Evolutionary conservation across 2,329 filamentous ascomycete species (phyloP).

Genomic region (Trichoderma arundinaceum): DNA sequence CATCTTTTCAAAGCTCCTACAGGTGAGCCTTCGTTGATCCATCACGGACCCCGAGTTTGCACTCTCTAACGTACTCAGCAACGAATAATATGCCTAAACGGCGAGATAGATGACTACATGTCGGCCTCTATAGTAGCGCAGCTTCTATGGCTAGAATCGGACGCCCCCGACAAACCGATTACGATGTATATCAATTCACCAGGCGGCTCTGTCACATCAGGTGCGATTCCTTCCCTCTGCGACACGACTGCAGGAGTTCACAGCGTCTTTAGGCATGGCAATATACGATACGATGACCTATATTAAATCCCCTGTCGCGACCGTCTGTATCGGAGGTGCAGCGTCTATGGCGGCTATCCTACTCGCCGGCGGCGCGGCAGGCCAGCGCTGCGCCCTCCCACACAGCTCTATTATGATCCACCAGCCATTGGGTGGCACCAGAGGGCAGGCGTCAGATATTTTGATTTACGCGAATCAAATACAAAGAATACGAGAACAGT

Average conservation of each 20-base stretch:
- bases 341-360: conserved; percentile 94
- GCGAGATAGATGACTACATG: conserved; percentile 85
- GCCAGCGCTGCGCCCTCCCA: conserved; percentile 87
- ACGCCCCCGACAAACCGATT: conserved; percentile 92
- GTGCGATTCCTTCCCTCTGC: conserved; percentile 43
- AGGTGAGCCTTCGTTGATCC: conserved; percentile 54
- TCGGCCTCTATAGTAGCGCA: conserved; percentile 96
- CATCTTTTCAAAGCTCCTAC: conserved; percentile 80
- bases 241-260: conserved; percentile 19
- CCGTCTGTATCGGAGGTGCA: conserved; percentile 92
- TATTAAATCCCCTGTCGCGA: conserved; percentile 89
- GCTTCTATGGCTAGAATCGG: conserved; percentile 96
- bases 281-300: conserved; percentile 99
- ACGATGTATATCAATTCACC: conserved; percentile 98
- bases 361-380: conserved; percentile 81
- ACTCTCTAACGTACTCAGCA: conserved; percentile 58
- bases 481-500: conserved; percentile 77
- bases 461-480: conserved; percentile 98
- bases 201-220: conserved; percentile 83
- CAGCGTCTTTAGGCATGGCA: conserved; percentile 61
- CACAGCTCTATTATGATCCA: conserved; percentile 97
- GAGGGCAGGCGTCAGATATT: conserved; percentile 77
- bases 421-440: conserved; percentile 80
- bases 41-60: neutral
- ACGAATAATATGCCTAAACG: conserved; percentile 92